Base-by-base conservation (phyloP, 2,329 filamentous ascomycete species). In the Sordariomycetes sp. region DNA sequence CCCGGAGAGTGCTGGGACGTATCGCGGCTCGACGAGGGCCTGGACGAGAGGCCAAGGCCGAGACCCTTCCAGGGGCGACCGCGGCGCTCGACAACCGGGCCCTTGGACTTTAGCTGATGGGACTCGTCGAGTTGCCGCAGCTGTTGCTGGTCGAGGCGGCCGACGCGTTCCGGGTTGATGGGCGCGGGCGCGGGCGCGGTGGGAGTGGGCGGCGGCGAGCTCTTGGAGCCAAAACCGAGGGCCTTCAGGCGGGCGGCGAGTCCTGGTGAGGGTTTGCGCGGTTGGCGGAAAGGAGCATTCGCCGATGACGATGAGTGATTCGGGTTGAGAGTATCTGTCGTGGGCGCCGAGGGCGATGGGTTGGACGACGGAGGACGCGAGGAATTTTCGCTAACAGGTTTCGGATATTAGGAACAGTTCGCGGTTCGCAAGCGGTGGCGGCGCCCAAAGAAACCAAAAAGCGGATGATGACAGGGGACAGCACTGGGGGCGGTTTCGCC, bases 31-130 rank as follows among this genome's bases (percentile, higher is more conserved):
- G 60, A 58, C 37, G 51, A 34, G 18, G 63, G 40, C 58, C 59
- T 62, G 50, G 61, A 74, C n/a, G 76, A 73, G 56, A 75, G 71
- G 58, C 53, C 54, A 63, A 67, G 65, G 68, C 81, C 79, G 68
- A 81, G 78, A 69, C 83, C 85, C 74, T 82, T 88, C 87, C 87
- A 90, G 65, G 86, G 81, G 67, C 84, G 83, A 68, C 87, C 87
- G 66, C 85, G 80, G 67, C 85, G 79, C 70, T 85, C 78, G 65
- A 89, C 75, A 63, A 75, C 62, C 75, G 75, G 62, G 67, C 67
- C 63, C 68, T 68, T 62, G 25, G 80, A 81, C 67, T 76, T 76
- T 60, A 82, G 79, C 63, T 80, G 79, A 68, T 88, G 85, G 60
- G 82, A 81, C 63, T 82, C 76, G 73, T 91, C 87, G 65, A 90